Percentiles rank a stretch among this genome's conserved stretches.
These are phyloP conservation scores for Aureobasidium mangrovei DNA, from an alignment of 2,329 filamentous ascomycete genomes.

Conservation along the genomic window DNA sequence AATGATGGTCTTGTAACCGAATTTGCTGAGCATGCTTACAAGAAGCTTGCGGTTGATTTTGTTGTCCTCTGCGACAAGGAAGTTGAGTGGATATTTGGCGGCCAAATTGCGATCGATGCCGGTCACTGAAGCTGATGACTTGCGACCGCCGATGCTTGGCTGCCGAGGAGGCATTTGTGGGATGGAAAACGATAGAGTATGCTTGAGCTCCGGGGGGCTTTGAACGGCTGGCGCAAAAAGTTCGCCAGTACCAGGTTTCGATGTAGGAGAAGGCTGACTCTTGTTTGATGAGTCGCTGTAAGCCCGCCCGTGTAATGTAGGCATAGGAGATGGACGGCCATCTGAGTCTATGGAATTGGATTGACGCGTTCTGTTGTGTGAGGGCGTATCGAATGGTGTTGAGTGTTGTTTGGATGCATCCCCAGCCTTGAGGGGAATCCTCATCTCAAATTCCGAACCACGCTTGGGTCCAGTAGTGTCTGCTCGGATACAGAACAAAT, in stretches of 20 bases:
- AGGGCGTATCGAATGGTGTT: constrained; percentile 41
- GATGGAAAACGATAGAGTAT: constrained; percentile 5
- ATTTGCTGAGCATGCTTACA: constrained; percentile 56
- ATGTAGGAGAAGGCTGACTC: not conserved
- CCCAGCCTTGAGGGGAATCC: constrained; percentile 50
- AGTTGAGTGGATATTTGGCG: constrained; percentile 52
- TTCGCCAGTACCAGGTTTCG: not conserved
- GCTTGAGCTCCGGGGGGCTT: not conserved
- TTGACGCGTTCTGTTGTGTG: constrained; percentile 3
- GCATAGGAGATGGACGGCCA: constrained; percentile 9
- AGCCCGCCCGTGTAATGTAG: not conserved
- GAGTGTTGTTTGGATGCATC: constrained; percentile 42
- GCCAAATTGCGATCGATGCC: constrained; percentile 49
- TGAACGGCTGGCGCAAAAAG: constrained; percentile 13
- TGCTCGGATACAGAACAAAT: constrained; percentile 55
- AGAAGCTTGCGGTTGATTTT: constrained; percentile 61
- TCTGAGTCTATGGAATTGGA: constrained; percentile 13
- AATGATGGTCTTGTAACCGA: constrained; percentile 55
- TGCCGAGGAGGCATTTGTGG: constrained; percentile 15
- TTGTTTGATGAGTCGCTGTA: not conserved
- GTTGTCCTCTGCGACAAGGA: constrained; percentile 66
- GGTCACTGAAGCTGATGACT: constrained; percentile 22
- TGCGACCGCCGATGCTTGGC: constrained; percentile 17
- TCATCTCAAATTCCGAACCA: constrained; percentile 61
- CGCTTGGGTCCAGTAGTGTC: constrained; percentile 51